These are phyloP conservation scores for Mikania micrantha DNA, from an alignment of 129 eudicot genomes.

Conservation along the genomic window DNA sequence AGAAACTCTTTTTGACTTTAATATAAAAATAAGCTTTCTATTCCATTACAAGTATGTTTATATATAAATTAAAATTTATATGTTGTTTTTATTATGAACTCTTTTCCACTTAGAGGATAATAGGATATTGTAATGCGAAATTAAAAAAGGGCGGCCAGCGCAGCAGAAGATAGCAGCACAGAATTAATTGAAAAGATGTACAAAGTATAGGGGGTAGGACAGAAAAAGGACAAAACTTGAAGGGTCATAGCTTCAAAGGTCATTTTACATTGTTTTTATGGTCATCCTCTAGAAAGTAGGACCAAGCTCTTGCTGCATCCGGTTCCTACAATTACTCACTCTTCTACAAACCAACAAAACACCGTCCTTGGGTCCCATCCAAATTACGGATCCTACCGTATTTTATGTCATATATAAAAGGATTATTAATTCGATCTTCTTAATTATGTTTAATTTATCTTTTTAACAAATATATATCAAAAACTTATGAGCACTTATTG, in stretches of 20 bases:
- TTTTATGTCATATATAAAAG: too few species aligned
- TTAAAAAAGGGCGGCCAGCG: slow-evolving; percentile 8
- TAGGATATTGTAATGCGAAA: not conserved
- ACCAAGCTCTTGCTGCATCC: slow-evolving; percentile 1
- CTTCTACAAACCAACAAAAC: slow-evolving; percentile 3
- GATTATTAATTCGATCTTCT: not conserved
- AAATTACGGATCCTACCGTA: too few species aligned
- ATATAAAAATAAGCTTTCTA: too few species aligned
- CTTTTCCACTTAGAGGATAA: not conserved
- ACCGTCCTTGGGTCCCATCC: not conserved
- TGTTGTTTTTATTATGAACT: not conserved
- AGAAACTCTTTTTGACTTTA: too few species aligned
- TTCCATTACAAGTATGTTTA: too few species aligned
- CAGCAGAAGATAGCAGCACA: slow-evolving; percentile 9
- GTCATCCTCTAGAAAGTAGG: slow-evolving; percentile 12
- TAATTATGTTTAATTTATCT: not conserved
- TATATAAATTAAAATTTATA: not conserved
- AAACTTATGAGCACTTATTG: too few species aligned
- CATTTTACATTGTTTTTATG: not conserved
- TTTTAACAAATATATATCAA: not conserved
- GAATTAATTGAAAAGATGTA: slow-evolving; percentile 18
- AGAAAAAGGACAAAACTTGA: slow-evolving; percentile 24
- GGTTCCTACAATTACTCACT: not conserved
- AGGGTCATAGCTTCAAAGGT: slow-evolving; percentile 14
- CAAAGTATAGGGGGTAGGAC: slow-evolving; percentile 28